Base-by-base conservation (phyloP, 139 green algal genomes). In the Coccomyxa sp. region DNA sequence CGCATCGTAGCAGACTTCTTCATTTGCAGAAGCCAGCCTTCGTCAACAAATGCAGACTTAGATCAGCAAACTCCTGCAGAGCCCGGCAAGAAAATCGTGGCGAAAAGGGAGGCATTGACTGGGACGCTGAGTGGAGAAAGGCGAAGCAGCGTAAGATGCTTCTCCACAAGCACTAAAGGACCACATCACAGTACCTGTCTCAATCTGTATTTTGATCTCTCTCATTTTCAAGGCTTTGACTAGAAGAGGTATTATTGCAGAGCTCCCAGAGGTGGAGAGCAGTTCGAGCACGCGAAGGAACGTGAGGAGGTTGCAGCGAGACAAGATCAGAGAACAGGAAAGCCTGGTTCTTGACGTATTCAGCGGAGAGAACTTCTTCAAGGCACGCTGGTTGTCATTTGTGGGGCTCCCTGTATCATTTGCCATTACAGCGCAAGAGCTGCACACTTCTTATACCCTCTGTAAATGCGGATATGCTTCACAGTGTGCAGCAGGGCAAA, bases 291-390 rank as follows among this genome's bases (percentile, higher is more conserved):
- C 18, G 63, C 18, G 23, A 28, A 78, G 14, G 21, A 16, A 28
- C 14, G 14, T 25, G 14, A 38, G 14, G 71, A 78, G 71, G 30
- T 25, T 31, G 21, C 23, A 31, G 71, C 21, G 71, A 38, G 71
- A 78, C 25, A 78, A 16, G 27, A 78, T 78, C 71, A 31, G 71
- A 78, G n/a, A 78, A 21, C 71, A 78, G 12, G 71, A 78, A 31
- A 38, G 30, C 71, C 14, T 31, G 9, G 27, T 78, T 4, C 71
- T 78, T 21, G 71, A 78, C n/a, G 25, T 78, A 0, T 78, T 31
- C 14, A 78, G 71, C 71, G 23, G 30, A 78, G 71, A 78, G 9
- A 78, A 27, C n/a, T 78, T 78, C 71, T 78, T 78, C n/a, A 78
- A 78, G 63, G 63, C 21, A 25, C 63, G 63, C 63, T 9, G 1